A percentile compares a stretch with the other conserved stretches of the same genome.
phyloP scores from a whole-genome alignment of 192 early-diverging fungal species.

The Coemansia sp. region DNA sequence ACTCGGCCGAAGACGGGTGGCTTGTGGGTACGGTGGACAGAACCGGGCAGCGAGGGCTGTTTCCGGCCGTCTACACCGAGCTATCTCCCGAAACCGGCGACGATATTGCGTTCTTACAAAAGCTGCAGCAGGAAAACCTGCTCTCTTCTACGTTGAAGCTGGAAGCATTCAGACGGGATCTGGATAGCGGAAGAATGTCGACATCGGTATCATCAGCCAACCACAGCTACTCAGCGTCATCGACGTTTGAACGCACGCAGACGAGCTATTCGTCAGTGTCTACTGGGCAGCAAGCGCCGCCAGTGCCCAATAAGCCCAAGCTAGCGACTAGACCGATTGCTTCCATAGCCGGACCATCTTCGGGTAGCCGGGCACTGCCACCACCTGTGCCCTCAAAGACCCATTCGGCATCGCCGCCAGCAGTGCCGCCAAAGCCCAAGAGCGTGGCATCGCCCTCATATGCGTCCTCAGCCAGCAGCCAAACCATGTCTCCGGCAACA shows the following conservation, averaged over 20 bases:
- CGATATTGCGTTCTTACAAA: slow-evolving; percentile 24
- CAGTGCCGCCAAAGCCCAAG: slow-evolving; percentile 14
- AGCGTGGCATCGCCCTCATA: slow-evolving; percentile 1
- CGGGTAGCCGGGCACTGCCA: slow-evolving; percentile 3
- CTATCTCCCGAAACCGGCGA: slow-evolving; percentile 37
- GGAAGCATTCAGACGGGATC: slow-evolving; percentile 16
- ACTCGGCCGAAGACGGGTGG: slow-evolving; percentile 43
- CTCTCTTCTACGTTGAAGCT: slow-evolving; percentile 32
- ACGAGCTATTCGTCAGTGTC: background rate
- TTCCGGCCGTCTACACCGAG: slow-evolving; percentile 44
- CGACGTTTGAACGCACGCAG: too few relatives aligned
- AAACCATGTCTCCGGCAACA: slow-evolving; percentile 2
- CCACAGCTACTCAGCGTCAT: background rate
- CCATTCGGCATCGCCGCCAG: background rate
- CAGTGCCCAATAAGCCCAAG: background rate
- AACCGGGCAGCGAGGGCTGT: slow-evolving; percentile 35
- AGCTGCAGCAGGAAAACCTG: slow-evolving; percentile 18
- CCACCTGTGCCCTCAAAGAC: slow-evolving; percentile 8
- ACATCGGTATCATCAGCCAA: background rate
- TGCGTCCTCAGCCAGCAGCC: slow-evolving; percentile 1
- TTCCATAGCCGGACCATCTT: background rate
- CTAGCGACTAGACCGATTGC: background rate
- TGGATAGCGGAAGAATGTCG: slow-evolving; percentile 5
- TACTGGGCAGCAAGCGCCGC: background rate
- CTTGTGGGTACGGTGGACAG: slow-evolving; percentile 26